Percentiles rank a stretch among this genome's conserved stretches.
Evolutionary conservation across 1,284 basidiomycete genomes (phyloP).

Genomic region (Moesziomyces antarcticus): DNA sequence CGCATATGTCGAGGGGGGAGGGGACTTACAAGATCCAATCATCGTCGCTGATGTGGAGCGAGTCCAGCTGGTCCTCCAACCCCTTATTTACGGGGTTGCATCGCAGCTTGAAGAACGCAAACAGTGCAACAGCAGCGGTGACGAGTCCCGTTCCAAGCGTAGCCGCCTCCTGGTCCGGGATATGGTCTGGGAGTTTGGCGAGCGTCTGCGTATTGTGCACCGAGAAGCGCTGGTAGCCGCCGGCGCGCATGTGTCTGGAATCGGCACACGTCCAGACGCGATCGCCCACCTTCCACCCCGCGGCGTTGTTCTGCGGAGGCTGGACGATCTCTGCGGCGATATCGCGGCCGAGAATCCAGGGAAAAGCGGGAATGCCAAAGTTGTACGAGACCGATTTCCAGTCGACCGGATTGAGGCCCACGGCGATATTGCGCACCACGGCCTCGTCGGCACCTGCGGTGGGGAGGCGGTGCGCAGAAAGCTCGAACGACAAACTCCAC

Average conservation of each 20-base stretch:
- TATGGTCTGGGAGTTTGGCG: slow-evolving; percentile 26
- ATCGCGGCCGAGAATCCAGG: slow-evolving; percentile 71
- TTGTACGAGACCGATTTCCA: slow-evolving; percentile 55
- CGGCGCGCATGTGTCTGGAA: slow-evolving; percentile 48
- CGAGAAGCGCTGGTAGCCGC: slow-evolving; percentile 53
- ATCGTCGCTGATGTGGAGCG: background rate
- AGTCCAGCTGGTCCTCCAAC: background rate
- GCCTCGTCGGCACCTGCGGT: slow-evolving; percentile 25
- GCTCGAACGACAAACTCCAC: slow-evolving; percentile 59
- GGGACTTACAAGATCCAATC: slow-evolving; percentile 50
- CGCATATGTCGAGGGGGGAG: background rate
- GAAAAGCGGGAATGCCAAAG: slow-evolving; percentile 57
- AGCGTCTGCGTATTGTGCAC: slow-evolving; percentile 46
- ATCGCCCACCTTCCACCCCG: slow-evolving; percentile 70
- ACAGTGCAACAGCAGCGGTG: slow-evolving; percentile 62
- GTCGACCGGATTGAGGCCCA: slow-evolving; percentile 62
- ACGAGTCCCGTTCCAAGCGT: slow-evolving; percentile 63
- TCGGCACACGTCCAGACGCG: slow-evolving; percentile 65
- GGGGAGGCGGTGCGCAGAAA: slow-evolving; percentile 33
- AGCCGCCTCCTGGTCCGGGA: slow-evolving; percentile 50
- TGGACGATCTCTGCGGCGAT: slow-evolving; percentile 70
- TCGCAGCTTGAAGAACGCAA: slow-evolving; percentile 51
- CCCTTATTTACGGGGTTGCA: background rate
- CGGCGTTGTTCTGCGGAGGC: slow-evolving; percentile 68
- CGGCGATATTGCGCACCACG: slow-evolving; percentile 43